Evolutionary conservation across 495 filamentous ascomycete genomes (phyloP).

Genomic region (Podospora sp.): DNA sequence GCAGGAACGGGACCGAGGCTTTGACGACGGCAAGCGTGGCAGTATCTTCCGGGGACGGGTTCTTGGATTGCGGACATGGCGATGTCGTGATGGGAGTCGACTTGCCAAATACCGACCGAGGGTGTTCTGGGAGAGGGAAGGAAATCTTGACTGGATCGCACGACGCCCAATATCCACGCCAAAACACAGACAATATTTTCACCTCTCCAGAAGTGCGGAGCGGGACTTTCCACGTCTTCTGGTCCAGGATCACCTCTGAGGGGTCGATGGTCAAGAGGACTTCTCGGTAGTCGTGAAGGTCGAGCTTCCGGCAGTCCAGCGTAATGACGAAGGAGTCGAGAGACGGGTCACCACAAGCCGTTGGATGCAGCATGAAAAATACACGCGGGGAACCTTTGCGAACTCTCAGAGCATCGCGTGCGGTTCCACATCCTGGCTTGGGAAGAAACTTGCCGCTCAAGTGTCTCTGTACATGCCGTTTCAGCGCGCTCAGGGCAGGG

Average conservation of each 20-base stretch:
- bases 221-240: background rate
- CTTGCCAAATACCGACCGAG: background rate
- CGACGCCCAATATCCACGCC: background rate
- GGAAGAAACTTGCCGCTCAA: constrained; percentile 60
- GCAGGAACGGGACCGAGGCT: background rate
- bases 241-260: background rate
- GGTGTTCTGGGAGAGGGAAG: background rate
- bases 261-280: constrained; percentile 44
- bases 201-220: no score
- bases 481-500: background rate
- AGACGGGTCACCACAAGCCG: constrained; percentile 44
- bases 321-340: constrained; percentile 70
- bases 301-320: constrained; percentile 50
- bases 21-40: background rate
- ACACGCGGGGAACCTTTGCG: constrained; percentile 29
- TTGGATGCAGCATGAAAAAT: constrained; percentile 35
- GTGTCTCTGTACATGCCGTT: constrained; percentile 29
- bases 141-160: background rate
- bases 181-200: background rate
- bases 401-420: constrained; percentile 59
- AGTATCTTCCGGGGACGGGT: background rate
- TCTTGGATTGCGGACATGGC: no score
- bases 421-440: constrained; percentile 67
- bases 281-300: constrained; percentile 58
- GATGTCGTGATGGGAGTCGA: background rate